Conservation (phyloP, 1,284 basidiomycete genomes). For the Takashimella koratensis region DNA sequence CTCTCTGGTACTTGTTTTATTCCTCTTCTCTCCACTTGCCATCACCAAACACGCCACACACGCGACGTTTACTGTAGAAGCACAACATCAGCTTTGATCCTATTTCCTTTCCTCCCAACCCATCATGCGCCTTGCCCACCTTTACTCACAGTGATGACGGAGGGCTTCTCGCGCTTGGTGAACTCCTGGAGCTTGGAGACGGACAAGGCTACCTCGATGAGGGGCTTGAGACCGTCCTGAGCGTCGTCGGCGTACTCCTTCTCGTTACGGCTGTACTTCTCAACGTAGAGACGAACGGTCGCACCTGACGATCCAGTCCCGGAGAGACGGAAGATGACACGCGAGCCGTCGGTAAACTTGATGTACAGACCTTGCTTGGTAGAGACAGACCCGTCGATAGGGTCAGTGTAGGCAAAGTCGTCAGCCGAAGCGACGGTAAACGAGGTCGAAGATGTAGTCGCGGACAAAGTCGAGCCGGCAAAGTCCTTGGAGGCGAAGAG, state of each 20-base stretch:
- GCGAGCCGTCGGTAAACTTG: conserved; percentile 82
- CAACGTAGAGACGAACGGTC: conserved; percentile 86
- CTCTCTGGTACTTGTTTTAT: not conserved
- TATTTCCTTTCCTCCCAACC: too few species aligned
- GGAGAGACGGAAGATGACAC: conserved; percentile 92
- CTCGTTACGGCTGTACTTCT: conserved; percentile 82
- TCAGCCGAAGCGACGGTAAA: conserved; percentile 77
- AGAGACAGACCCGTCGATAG: conserved; percentile 88
- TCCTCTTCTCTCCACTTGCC: not conserved
- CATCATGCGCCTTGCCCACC: too few species aligned
- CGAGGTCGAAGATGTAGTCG: conserved; percentile 61
- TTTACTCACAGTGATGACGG: conserved; percentile 82
- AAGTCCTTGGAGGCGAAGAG: conserved; percentile 67
- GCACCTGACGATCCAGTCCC: conserved; percentile 95
- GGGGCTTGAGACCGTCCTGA: conserved; percentile 83
- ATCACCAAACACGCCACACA: not conserved
- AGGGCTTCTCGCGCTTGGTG: conserved; percentile 82
- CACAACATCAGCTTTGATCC: too few species aligned
- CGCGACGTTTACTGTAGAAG: too few species aligned
- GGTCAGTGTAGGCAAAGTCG: conserved; percentile 96
- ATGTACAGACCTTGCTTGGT: conserved; percentile 96
- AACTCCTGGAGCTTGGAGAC: conserved; percentile 81
- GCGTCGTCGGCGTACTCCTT: conserved; percentile 72
- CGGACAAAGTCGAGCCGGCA: conserved; percentile 62
- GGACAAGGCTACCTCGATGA: conserved; percentile 89